phyloP scores from a whole-genome alignment of 768 basidiomycete species.

The Auricularia auricula-judae region DNA sequence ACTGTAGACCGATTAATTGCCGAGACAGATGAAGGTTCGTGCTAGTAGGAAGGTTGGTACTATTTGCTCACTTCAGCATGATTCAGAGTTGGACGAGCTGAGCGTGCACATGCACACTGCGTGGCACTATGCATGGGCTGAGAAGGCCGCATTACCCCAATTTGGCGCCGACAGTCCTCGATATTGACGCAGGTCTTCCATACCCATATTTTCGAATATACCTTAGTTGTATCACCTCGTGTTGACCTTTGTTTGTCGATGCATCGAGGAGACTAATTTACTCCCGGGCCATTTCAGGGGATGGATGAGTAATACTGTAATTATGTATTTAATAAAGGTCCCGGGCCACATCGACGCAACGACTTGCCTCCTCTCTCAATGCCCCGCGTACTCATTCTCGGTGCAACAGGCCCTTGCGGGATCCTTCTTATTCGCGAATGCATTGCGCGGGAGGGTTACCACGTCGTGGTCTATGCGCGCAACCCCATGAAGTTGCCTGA shows the following conservation, averaged over 20 bases:
- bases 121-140: conserved; percentile 24
- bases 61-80: conserved; percentile 17
- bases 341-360: background rate
- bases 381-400: conserved; percentile 48
- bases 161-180: background rate
- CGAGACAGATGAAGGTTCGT: background rate
- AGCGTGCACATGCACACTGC: conserved; percentile 18
- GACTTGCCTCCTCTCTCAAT: background rate
- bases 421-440: conserved; percentile 44
- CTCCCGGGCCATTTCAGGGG: background rate
- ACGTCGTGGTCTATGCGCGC: conserved; percentile 51
- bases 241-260: background rate
- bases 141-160: conserved; percentile 8
- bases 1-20: conserved; percentile 3
- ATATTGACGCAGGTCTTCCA: background rate
- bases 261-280: background rate
- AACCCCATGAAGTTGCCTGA: conserved; percentile 52
- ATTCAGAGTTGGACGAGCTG: conserved; percentile 17
- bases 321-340: background rate
- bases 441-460: conserved; percentile 29
- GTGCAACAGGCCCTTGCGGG: conserved; percentile 56
- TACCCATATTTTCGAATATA: background rate
- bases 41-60: conserved; percentile 4
- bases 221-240: background rate
- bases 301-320: too few relatives aligned